phyloP scores from a whole-genome alignment of 1,139 yeast genomes.

The Kodamaea sp. region DNA sequence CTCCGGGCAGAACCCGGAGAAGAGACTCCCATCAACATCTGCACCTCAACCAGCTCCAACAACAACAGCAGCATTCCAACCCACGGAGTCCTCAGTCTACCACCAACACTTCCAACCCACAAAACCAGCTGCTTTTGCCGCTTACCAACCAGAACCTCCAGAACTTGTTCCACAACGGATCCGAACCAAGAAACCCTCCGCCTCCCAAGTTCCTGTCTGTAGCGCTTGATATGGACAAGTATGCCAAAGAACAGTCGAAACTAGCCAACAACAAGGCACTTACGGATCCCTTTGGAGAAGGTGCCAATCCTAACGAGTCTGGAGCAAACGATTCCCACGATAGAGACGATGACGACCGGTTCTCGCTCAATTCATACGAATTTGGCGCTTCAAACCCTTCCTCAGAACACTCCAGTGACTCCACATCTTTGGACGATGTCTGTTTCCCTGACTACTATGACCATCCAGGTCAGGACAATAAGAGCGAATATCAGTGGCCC shows the following conservation, averaged over 20 bases:
- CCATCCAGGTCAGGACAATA: conserved; percentile 22
- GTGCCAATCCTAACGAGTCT: not conserved
- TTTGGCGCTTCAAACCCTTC: conserved; percentile 68
- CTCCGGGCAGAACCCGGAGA: conserved; percentile 36
- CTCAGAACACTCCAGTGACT: conserved; percentile 68
- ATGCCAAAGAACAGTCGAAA: conserved; percentile 37
- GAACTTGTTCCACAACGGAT: conserved; percentile 18
- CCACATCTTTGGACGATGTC: conserved; percentile 83
- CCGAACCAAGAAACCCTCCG: conserved; percentile 4
- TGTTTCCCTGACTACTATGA: conserved; percentile 39
- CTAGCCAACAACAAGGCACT: conserved; percentile 19
- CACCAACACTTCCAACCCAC: conserved; percentile 1
- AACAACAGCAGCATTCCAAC: conserved; percentile 1
- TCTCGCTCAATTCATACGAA: conserved; percentile 36
- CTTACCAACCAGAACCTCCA: conserved; percentile 42
- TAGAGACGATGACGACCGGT: conserved; percentile 19
- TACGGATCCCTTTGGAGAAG: conserved; percentile 17
- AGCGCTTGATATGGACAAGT: conserved; percentile 43
- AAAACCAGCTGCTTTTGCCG: conserved; percentile 23
- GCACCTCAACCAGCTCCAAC: not conserved
- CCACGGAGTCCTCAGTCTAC: too few species aligned
- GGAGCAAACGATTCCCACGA: conserved; percentile 11
- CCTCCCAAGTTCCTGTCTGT: conserved; percentile 20
- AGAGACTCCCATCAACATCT: conserved; percentile 16
- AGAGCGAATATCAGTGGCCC: conserved; percentile 61